Base-by-base conservation (phyloP, 1,139 yeast genomes). In the Meyerozyma elateridarum region DNA sequence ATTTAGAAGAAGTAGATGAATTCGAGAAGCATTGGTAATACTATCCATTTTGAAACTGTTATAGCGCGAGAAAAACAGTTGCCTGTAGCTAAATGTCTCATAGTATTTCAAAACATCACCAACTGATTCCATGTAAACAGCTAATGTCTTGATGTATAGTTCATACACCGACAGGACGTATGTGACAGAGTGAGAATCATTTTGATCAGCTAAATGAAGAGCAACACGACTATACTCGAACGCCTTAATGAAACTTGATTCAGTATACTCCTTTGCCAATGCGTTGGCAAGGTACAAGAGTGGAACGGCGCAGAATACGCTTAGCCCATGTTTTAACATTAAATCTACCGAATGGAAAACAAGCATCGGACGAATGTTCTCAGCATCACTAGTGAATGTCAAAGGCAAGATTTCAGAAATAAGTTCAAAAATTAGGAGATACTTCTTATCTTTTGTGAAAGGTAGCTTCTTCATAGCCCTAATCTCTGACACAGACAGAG, bases 401-500 rank as follows among this genome's bases (percentile, higher is more conserved):
- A 56, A 65, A 8, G 61, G 49, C 3, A 72, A 49, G 24, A 73
- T 40, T 27, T 68, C 71, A 15, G 65, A 51, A 15, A 73, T 56
- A 15, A 73, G 54, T 35, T 70, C 74, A 30, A 65, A 73, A 2
- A 64, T 56, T 21, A 70, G 46, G 5, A 54, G 36, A 2, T 56
- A 46, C 11, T 50, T 46, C 2, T 59, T 56, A 25, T 64, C 56
- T 4, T 54, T 54, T 1, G 61, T 48, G 1, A 36, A 35, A 8
- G 53, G 52, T 4, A 49, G 34, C 1, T 51, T 40, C 4, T 51
- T 54, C 31, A 71, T 45, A 6, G 48, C 51, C 19, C 73, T 46
- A 11, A 73, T 66, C 31, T 71, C 77, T 2, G 60, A 49, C 2
- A 66, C 54, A 1, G 76, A 61, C 4, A 62, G 43, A 0, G 77